Conservation (phyloP, 139 green algal genomes). For the Closterium sp. region DNA sequence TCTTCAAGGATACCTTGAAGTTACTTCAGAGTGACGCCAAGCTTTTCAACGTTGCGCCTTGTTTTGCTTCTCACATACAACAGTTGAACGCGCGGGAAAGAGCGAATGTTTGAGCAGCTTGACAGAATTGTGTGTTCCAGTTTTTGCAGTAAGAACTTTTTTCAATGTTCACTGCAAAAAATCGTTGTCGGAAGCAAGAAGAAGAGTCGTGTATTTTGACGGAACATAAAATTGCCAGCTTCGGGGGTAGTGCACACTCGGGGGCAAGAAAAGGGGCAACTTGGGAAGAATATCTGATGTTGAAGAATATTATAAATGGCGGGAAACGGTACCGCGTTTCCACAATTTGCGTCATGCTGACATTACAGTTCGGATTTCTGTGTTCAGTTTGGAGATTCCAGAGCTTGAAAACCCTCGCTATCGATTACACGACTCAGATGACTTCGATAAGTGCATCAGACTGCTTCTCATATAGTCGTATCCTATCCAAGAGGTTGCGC, state of each 20-base stretch:
- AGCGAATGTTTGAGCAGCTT: neutral
- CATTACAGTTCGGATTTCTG: neutral
- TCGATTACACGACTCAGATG: too few species aligned
- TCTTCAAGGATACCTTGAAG: neutral
- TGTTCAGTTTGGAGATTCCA: neutral
- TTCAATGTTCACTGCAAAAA: too few species aligned
- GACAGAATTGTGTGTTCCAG: neutral
- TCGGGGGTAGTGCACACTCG: too few species aligned
- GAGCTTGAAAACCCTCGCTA: neutral
- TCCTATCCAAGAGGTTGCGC: too few species aligned
- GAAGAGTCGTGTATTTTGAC: too few species aligned
- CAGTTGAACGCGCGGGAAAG: neutral
- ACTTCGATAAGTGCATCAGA: too few species aligned
- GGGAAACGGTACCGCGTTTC: neutral
- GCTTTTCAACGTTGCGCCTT: neutral
- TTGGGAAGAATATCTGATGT: too few species aligned
- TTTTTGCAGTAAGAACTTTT: neutral
- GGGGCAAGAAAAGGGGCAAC: too few species aligned
- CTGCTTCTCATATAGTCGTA: too few species aligned
- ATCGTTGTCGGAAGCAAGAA: too few species aligned
- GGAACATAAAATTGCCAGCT: too few species aligned
- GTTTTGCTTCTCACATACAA: neutral
- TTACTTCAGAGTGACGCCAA: neutral
- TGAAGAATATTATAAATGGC: neutral
- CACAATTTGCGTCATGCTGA: neutral